Evolutionary conservation across 352 stramenopile genomes (phyloP), one percentile per base, ranked within the genome.

Genomic region (Aphanomyces euteiches): DNA sequence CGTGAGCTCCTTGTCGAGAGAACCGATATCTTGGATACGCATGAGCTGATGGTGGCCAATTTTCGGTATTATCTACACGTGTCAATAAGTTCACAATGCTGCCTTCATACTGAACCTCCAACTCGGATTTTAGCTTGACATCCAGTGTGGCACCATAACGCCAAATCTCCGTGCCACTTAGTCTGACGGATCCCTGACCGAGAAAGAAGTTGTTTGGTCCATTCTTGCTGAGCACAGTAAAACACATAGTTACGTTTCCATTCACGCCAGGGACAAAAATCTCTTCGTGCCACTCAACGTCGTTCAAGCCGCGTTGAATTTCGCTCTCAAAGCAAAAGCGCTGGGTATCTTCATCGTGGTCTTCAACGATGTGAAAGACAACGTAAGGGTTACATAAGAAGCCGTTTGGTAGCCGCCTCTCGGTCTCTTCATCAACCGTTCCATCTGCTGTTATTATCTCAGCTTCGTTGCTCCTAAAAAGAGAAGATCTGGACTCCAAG

Each of bases 141-240:
- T 90, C 81, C 0, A 79, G 75, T 0, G 67, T 56, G 12, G 74
- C 61, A 7, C 82, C 84, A 17, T 67, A 74, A 7, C 78, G 73
- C 83, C 83, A 91, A 5, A 78, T 67, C 10, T 89, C 79, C 3
- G 73, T 76, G 40, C 89, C 80, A 1, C 75, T 72, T 21, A 90
- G 66, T 0, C 84, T 77, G 38, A 90, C 66, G 21, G 47, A 43
- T 17, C 64, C 77, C 72, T 91, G 84, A 0, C 82, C 84, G 5
- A 91, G 74, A 66, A 91, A 82, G 67, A 91, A 91, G 40, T 87
- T 85, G 67, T 91, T 91, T 3, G 84, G 84, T 0, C 84, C 84
- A 58, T 91, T 91, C 66, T 90, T 90, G 71, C 80, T 90, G 10
- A 90, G 74, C 7, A 91, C 83, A n/a, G 69, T 90, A 56, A 75